Percentiles rank a stretch among this genome's conserved stretches.
Evolutionary conservation across 2,329 filamentous ascomycete species (phyloP).

Genomic region (Colletotrichum salicis): DNA sequence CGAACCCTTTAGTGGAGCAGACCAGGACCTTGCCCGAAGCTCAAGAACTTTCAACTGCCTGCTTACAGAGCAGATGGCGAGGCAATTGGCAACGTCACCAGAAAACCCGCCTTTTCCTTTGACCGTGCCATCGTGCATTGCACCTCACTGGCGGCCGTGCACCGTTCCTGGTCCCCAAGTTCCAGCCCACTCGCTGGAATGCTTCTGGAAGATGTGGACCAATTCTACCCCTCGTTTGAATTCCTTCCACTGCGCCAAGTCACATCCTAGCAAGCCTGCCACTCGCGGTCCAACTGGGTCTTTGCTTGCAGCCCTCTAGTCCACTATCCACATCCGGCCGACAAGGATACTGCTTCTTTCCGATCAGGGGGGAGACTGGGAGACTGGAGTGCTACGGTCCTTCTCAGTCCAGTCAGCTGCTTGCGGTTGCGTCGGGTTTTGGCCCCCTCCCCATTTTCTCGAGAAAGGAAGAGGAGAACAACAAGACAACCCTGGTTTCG

Average conservation of each 20-base stretch:
- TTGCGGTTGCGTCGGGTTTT: slow-evolving; percentile 11
- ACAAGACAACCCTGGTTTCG: neutral
- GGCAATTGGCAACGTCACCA: neutral
- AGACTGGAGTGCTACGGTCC: neutral
- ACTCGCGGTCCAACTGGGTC: slow-evolving; percentile 21
- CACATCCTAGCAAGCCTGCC: slow-evolving; percentile 11
- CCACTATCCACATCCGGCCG: neutral
- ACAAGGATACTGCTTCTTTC: neutral
- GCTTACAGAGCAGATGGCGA: neutral
- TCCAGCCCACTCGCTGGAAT: slow-evolving; percentile 24
- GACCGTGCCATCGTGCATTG: neutral
- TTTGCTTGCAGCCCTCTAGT: slow-evolving; percentile 6
- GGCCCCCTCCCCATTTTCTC: neutral
- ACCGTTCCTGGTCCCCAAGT: slow-evolving; percentile 5
- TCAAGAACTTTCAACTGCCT: neutral
- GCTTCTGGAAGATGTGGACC: slow-evolving; percentile 33
- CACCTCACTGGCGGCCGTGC: slow-evolving; percentile 10
- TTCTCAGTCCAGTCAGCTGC: neutral
- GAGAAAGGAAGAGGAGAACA: neutral
- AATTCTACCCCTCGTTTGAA: neutral
- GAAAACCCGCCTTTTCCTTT: neutral
- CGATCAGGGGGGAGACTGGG: neutral
- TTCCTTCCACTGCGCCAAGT: slow-evolving; percentile 15
- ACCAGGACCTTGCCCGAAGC: neutral
- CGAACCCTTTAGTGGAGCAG: neutral